Base-by-base conservation (phyloP, 306 rosid species). In the Ceratonia siliqua region DNA sequence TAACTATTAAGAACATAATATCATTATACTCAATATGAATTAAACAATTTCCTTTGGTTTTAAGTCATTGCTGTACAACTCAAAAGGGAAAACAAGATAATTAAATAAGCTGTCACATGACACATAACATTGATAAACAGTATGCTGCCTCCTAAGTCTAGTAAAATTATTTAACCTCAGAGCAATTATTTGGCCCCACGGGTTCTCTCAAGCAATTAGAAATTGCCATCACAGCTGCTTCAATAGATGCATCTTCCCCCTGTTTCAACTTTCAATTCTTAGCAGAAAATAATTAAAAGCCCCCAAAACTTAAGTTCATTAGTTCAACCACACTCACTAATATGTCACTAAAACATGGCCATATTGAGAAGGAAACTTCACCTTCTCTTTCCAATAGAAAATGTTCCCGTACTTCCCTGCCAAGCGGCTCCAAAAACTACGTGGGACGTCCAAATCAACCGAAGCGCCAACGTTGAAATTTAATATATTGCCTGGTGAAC, bases 361-460 rank as follows among this genome's bases (percentile, higher is more conserved):
- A 68, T 22, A 48, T 52, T 17, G 3, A 17, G 42, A 57, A 36
- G 63, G 28, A 63, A 55, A 65, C 28, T 30, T 13, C 18, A 72
- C 98, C 97, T 94, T 84, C 83, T 94, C 98, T 87, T 89, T 91
- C 97, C 98, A 94, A 53, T 88, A 94, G 85, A 94, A 94, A 43
- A 94, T 88, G 81, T 90, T 94, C 38, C 98, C 98, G 6, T 94
- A 94, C 75, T 88, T 94, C 64, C 97, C 98, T 0, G 98, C 96
- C 79, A 94, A 82, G 57, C 98, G 96, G 78, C 96, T 94, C 98
- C 98, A 94, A 62, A 94, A 94, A 77, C 95, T 94, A 24, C 94
- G 94, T 2, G 98, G 98, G 59, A 94, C 78, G 64, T 91, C 98
- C 70, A 91, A 82, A 82, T 94, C 98, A 7, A 94, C 85, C 0